Base-by-base conservation (phyloP, 352 stramenopile species). In the Blastocystis sp. region DNA sequence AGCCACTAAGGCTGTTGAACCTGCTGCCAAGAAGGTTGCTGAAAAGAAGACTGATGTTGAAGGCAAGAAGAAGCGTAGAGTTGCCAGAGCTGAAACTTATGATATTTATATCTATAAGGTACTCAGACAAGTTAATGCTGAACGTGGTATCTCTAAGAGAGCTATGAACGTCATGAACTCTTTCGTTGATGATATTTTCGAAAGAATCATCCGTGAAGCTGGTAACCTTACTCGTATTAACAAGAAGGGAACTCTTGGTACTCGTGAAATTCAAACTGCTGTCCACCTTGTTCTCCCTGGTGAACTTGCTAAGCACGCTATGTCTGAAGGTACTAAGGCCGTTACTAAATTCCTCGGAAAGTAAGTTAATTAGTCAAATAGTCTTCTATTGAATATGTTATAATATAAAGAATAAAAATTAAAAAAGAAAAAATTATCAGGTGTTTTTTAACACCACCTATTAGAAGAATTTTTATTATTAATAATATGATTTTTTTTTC, bases 181-280 rank as follows among this genome's bases (percentile, higher is more conserved):
- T 64, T 96, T 95, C 75, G 93, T 94, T 72, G 94, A 94, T 74
- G 84, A 96, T 71, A 95, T 94, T 58, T 95, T 96, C 72, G 88
- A 96, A 73, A 80, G 84, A 57, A 91, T 95, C 55, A 85, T 86
- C 30, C 83, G 77, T 36, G 84, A 96, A 75, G 85, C 88, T 56
- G 84, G 82, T 67, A 87, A 88, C 72, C 73, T 93, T 36, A 83
- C 83, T 39, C 81, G 82, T 24, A 94, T 94, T 82, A 95, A 93
- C 80, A 94, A 94, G 79, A 96, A 95, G 79, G 86, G 80, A 30
- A 96, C 87, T 28, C 72, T 96, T 40, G 91, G 80, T 30, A 88
- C 74, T 40, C 81, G 86, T 35, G 87, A 96, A 73, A 93, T 95
- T 72, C 86, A 95, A 75, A 95, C 88, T 27, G 82, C 84, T 16